Evolutionary conservation across 148 eudicot species (phyloP), one percentile per base, ranked within the genome.

Genomic region (Vaccinium macrocarpon): DNA sequence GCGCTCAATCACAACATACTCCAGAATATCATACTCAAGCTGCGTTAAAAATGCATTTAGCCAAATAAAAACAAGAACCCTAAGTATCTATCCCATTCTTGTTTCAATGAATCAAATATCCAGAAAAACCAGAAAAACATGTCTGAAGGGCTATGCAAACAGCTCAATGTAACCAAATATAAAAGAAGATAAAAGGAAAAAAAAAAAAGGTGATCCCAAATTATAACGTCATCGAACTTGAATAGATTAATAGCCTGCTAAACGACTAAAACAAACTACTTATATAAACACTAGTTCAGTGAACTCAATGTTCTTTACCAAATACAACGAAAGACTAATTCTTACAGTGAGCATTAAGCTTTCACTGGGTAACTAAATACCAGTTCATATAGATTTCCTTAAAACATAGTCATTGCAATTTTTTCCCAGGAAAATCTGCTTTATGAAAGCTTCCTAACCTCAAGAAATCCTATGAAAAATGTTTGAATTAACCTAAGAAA

Each of bases 21-120:
- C 99, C 84, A 97, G 84, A 81, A 95, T 89, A 92, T 97, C 99
- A 85, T 97, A 97, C 89, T 97, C 99, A 79, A 97, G 89, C 99
- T 97, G 96, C 81, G 74, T 5, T 25, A 6, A 27, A 74, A 74
- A 72, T 70, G 64, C 42, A 61, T 2, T 81, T 15, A 79, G 79
- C 13, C 42, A 42, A 85, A 52, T 72, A 68, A 16, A 49, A 85
- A 50, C 80, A 21, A 11, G 13, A 52, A 66, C 56, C 18, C 13
- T 50, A 72, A 51, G 25, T 48, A 82, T 19, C 76, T 32, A 51
- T 32, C 66, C 78, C 2, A 82, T 10, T 29, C 18, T 1, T 29
- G 11, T 19, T 29, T 8, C 76, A 68, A 66, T 19, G 66, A 72
- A 80, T 57, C 53, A 59, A 80, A 59, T 80, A 80, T 35, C 61